Evolutionary conservation across 2,329 filamentous ascomycete species (phyloP).

Genomic region (Penicillium nordicum): DNA sequence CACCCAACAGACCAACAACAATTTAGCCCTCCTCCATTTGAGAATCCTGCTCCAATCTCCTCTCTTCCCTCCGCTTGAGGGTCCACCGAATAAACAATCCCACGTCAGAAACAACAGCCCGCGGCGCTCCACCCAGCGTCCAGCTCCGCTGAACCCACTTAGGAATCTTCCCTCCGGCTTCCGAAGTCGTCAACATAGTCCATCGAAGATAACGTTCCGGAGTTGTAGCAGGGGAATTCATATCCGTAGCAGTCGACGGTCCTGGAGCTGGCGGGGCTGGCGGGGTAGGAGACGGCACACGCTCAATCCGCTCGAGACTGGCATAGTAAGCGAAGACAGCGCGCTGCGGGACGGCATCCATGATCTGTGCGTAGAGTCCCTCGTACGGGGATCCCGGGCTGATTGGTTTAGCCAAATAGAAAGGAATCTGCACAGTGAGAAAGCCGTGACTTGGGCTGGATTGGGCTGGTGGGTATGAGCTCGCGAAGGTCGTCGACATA

Average conservation of each 20-base stretch:
- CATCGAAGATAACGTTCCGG: conserved; percentile 25
- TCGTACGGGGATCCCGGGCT: not conserved
- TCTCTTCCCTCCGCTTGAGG: conserved; percentile 10
- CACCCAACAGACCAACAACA: not conserved
- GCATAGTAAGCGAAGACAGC: conserved; percentile 35
- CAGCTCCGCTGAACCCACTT: conserved; percentile 38
- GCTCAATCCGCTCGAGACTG: conserved; percentile 33
- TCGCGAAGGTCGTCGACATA: conserved; percentile 29
- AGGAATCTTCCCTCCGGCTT: conserved; percentile 37
- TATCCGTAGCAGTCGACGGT: not conserved
- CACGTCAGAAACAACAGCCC: conserved; percentile 39
- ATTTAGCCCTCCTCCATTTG: not conserved
- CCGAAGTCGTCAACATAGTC: conserved; percentile 39
- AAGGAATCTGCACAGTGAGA: conserved; percentile 35
- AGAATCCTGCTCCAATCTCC: not conserved
- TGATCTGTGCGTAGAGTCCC: conserved; percentile 21
- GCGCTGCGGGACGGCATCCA: conserved; percentile 21
- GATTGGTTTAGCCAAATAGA: conserved; percentile 6
- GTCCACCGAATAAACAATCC: conserved; percentile 39
- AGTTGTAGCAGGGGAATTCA: not conserved
- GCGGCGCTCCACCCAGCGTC: conserved; percentile 36
- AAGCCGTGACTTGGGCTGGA: conserved; percentile 18
- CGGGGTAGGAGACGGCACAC: not conserved
- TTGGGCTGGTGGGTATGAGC: conserved; percentile 3
- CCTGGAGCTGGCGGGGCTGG: not conserved